Conservation (phyloP, 352 stramenopile genomes). For the Phytophthora chlamydospora region DNA sequence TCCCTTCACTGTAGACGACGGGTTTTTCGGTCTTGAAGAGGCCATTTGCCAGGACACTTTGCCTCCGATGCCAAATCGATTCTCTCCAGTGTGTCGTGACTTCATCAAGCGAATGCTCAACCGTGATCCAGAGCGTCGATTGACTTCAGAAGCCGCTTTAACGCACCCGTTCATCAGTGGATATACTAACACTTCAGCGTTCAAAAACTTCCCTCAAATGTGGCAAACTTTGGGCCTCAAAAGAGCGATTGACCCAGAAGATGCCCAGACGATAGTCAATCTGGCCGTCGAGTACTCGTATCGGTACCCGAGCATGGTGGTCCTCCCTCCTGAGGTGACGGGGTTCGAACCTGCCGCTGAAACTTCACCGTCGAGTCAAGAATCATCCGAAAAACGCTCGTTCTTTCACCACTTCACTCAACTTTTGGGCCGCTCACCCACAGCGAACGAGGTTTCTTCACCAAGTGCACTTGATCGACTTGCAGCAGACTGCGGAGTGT, state of each 20-base stretch:
- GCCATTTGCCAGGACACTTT: slow-evolving; percentile 79
- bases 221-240: slow-evolving; percentile 54
- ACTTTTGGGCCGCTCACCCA: slow-evolving; percentile 4
- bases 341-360: slow-evolving; percentile 12
- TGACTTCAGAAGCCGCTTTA: slow-evolving; percentile 88
- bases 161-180: slow-evolving; percentile 87
- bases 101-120: slow-evolving; percentile 93
- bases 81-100: slow-evolving; percentile 91
- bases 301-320: slow-evolving; percentile 27
- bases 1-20: slow-evolving; percentile 75
- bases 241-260: slow-evolving; percentile 27
- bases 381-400: slow-evolving; percentile 12
- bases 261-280: slow-evolving; percentile 35
- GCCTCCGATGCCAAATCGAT: slow-evolving; percentile 74
- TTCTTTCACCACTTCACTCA: slow-evolving; percentile 33
- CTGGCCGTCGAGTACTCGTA: slow-evolving; percentile 45
- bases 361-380: slow-evolving; percentile 4
- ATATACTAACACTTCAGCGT: slow-evolving; percentile 44
- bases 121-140: slow-evolving; percentile 80
- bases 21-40: slow-evolving; percentile 86
- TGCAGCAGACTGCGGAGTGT: slow-evolving; percentile 33
- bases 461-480: slow-evolving; percentile 22
- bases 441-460: background rate
- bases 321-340: slow-evolving; percentile 24
- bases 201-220: slow-evolving; percentile 37